Evolutionary conservation across 1,139 yeast species (phyloP), one percentile per base, ranked within the genome.

Genomic region (Sugiyamaella novakii): DNA sequence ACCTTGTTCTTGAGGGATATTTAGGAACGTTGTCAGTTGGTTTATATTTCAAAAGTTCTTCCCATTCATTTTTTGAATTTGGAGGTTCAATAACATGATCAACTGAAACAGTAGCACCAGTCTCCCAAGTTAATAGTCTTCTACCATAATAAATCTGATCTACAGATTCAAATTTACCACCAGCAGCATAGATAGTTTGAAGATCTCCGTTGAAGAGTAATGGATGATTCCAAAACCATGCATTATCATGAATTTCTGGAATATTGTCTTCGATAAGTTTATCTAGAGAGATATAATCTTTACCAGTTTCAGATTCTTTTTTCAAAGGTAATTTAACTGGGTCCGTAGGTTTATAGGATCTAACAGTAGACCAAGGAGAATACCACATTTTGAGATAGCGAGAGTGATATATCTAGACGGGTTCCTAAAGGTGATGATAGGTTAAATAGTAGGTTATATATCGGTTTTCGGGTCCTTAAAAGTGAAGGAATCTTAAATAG

Each of bases 1-100:
- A 87, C 59, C 96, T 75, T 1, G 95, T 84, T 62, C 95, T 77
- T 22, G 87, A 84, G 49, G 88, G 94, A 57, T 84, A 75, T 54
- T 80, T 78, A 4, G 96, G 96, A 69, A 83, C 82, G 30, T 77
- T 81, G 38, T 77, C 81, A 1, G 84, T 83, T 44, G 86, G 78
- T 1, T 83, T 78, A 57, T 78, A 75, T 12, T 69, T 59, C 53
- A 77, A 79, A 35, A 75, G 74, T 47, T 71, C 64, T 6, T 74
- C 63, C 68, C 87, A 86, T 17, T 72, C 76, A 8, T 47, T 53
- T 24, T 66, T 65, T 5, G 79, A 62, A 21, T 68, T 71, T 17
- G 84, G 83, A 22, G 65, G 60, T 17, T 65, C 66, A 52, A 87
- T 75, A 2, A 78, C 88, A 78, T 87, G 87, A 68, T 89, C 97